Percentiles rank a stretch among this genome's conserved stretches.
Evolutionary conservation across 2,329 filamentous ascomycete species (phyloP).

Genomic region (Alternaria rosae): DNA sequence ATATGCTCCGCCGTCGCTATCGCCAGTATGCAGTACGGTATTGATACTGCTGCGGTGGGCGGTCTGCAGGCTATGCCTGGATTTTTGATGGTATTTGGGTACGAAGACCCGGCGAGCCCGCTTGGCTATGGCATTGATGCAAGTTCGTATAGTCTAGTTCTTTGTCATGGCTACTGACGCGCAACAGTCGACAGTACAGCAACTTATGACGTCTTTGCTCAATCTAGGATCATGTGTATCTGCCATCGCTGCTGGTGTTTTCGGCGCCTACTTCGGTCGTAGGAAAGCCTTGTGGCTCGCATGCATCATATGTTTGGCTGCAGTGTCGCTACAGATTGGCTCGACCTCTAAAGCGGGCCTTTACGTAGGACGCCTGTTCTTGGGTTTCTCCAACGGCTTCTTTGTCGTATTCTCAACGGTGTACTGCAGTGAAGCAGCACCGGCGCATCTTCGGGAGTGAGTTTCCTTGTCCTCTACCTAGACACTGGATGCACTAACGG

Average conservation of each 20-base stretch:
- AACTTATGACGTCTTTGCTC: slow-evolving; percentile 61
- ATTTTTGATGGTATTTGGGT: slow-evolving; percentile 60
- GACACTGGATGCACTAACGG: slow-evolving; percentile 23
- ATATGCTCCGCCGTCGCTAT: slow-evolving; percentile 58
- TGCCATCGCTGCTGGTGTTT: slow-evolving; percentile 57
- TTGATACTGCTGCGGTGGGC: slow-evolving; percentile 58
- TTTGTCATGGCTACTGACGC: too few species aligned
- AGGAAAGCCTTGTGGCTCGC: slow-evolving; percentile 57
- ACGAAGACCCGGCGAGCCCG: slow-evolving; percentile 50
- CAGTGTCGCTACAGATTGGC: slow-evolving; percentile 37
- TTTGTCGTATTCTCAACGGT: slow-evolving; percentile 64
- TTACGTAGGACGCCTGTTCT: slow-evolving; percentile 56
- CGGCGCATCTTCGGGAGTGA: slow-evolving; percentile 42
- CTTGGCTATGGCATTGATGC: slow-evolving; percentile 54
- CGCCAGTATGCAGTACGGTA: slow-evolving; percentile 62
- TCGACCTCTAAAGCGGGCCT: slow-evolving; percentile 23
- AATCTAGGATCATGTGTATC: slow-evolving; percentile 61
- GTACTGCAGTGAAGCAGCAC: slow-evolving; percentile 55
- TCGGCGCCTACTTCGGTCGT: slow-evolving; percentile 59
- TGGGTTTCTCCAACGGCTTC: slow-evolving; percentile 48
- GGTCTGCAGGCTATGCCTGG: slow-evolving; percentile 53
- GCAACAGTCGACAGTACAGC: slow-evolving; percentile 57
- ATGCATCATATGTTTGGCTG: slow-evolving; percentile 55
- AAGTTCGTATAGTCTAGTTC: slow-evolving; percentile 18
- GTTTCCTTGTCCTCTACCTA: not conserved